Base-by-base conservation (phyloP, 163 green algal genomes). In the Smithsoniella earleae region DNA sequence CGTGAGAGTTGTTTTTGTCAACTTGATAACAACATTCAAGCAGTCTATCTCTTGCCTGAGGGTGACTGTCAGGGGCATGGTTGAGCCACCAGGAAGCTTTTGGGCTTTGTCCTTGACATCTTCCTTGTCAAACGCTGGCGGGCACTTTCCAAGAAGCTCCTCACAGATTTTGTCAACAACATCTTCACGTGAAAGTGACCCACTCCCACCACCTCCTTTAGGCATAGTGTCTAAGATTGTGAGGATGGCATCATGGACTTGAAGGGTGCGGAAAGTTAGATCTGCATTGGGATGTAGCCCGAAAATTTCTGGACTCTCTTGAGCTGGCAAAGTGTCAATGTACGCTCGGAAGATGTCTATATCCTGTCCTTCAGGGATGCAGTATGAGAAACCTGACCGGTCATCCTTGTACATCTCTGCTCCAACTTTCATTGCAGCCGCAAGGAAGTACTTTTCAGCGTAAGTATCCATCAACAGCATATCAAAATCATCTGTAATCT, bases 401-500 rank as follows among this genome's bases (percentile, higher is more conserved):
- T 87, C 84, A 76, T 93, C 86, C 49, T 81, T 80, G 81, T 90
- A 92, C 40, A 96, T 73, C 86, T 91, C 86, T 40, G 85, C 86
- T 36, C 66, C 76, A 25, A 36, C 31, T 58, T 20, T 73, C 76
- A 66, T 76, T 58, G 66, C 66, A 76, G 54, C 37, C 78, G 46
- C 20, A 46, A 88, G 78, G 85, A 92, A 92, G 82, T 89, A 95
- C 76, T 89, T 87, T 66, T 90, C 84, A 16, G 87, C 86, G 73
- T 90, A 95, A 8, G 90, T 91, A 78, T 93, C 80, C 88, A 97
- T 95, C 2, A 97, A 84, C 62, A 94, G 79, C 76, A 90, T 80
- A 81, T 97, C 92, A 73, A 91, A 93, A 80, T 94, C 89, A 78
- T 97, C 90, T 1, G 90, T 97, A 83, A 97, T 96, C 73, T 89